Evolutionary conservation across 768 basidiomycete species (phyloP), one percentile per base, ranked within the genome.

Genomic region (Sutorius australiensis): DNA sequence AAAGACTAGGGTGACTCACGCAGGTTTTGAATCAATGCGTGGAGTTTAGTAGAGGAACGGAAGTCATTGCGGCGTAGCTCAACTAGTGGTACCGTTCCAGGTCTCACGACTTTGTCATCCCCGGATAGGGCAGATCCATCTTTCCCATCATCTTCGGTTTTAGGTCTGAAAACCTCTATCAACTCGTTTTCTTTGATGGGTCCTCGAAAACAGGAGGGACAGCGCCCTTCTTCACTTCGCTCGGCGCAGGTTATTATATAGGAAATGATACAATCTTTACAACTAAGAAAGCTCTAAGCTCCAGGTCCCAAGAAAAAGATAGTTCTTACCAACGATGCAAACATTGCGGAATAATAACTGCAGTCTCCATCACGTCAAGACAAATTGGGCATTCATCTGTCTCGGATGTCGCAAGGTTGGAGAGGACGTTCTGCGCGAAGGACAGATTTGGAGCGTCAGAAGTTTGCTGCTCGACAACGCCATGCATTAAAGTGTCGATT

Each of bases 261-360:
- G 10, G 83, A 79, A 16, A 90, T 68, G 21, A 95, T 89, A 62
- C 95, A 98, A 57, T 93, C 91, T 67, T 91, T 95, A 68, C 95
- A 98, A 54, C 92, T 89, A 63, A 27, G 28, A 45, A 50, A 34
- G 11, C 56, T 17, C 31, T 46, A 19, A 58, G 46, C 28, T 42
- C n/a, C 30, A 27, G 14, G 30, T 28, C 27, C 34, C 19, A 40
- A 41, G n/a, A 36, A 37, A n/a, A n/a, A 38, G n/a, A 34, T 11
- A 9, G 27, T 40, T 11, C 61, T 53, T 54, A 89, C 90, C 82
- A 87, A 62, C 80, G 78, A 62, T 94, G 92, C 73, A 87, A 77
- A 67, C 90, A 94, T 11, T 74, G 70, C 3, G 90, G 88, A 14
- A 92, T 75, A 44, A 92, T 76, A 60, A 84, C 80, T 0, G 86